A percentile compares a stretch with the other conserved stretches of the same genome.
These are phyloP conservation scores for Conoideocrella luteorostrata DNA, from an alignment of 2,329 filamentous ascomycete species.

Conservation along the genomic window DNA sequence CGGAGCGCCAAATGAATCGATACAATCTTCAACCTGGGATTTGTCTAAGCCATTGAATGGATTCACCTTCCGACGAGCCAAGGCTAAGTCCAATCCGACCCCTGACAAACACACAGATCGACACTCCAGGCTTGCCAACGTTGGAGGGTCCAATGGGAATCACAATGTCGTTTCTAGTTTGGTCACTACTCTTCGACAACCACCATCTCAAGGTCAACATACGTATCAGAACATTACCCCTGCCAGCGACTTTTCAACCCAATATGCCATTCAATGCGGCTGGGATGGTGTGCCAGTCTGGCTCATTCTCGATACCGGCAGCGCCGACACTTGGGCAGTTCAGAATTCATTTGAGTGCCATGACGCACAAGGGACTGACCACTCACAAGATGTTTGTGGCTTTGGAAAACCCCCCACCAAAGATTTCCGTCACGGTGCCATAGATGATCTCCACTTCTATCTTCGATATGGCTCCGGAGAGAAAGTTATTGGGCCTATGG, in stretches of 20 bases:
- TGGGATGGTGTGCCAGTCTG: slow-evolving; percentile 33
- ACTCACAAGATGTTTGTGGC: slow-evolving; percentile 27
- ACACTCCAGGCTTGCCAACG: slow-evolving; percentile 27
- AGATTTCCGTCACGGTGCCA: slow-evolving; percentile 32
- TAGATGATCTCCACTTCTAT: slow-evolving; percentile 38
- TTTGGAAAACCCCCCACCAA: slow-evolving; percentile 34
- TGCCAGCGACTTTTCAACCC: slow-evolving; percentile 32
- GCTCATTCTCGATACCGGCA: slow-evolving; percentile 44
- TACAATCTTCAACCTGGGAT: slow-evolving; percentile 20
- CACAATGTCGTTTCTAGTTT: slow-evolving; percentile 26
- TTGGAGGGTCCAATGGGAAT: slow-evolving; percentile 17
- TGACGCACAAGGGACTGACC: slow-evolving; percentile 24
- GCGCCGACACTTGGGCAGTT: slow-evolving; percentile 45
- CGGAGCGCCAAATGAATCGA: neutral
- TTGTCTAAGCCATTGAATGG: slow-evolving; percentile 30
- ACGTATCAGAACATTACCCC: slow-evolving; percentile 31
- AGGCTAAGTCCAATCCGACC: slow-evolving; percentile 19
- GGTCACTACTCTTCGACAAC: slow-evolving; percentile 14
- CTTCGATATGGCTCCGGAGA: slow-evolving; percentile 44
- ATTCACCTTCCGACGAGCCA: slow-evolving; percentile 29
- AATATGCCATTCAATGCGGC: slow-evolving; percentile 34
- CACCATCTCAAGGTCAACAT: slow-evolving; percentile 13
- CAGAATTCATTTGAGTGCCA: slow-evolving; percentile 35
- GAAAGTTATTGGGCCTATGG: slow-evolving; percentile 39
- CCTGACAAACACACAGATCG: slow-evolving; percentile 22